Base-by-base conservation (phyloP, 768 basidiomycete genomes). In the Leccinum subtestaceum region DNA sequence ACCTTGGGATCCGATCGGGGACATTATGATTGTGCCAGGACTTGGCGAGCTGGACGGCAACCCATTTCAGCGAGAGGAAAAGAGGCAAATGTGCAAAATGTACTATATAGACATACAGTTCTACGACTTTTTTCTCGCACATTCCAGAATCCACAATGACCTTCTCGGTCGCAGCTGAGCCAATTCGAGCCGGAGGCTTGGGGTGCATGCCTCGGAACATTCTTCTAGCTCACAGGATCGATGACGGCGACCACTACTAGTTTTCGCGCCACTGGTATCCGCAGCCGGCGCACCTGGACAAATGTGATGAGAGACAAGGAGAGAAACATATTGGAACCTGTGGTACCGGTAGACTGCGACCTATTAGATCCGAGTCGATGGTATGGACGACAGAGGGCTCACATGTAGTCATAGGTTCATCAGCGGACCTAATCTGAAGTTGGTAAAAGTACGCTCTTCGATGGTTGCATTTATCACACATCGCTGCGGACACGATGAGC, bases 21-120 rank as follows among this genome's bases (percentile, higher is more conserved):
- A 98, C 95, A 92, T 94, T 94, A 81, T 94, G 93, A 80, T 96
- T 95, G 83, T 96, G 96, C 72, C 93, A 79, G 55, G 88, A 91
- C 78, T 94, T 95, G 59, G 92, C 91, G 89, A 78, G 95, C 93
- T 64, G 95, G 94, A 83, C 94, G 92, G 76, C 94, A 93, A 84
- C 95, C 95, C 95, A 97, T 97, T 53, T 64, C 60, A 53, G 51
- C n/a, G 34, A 36, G 34, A 34, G 34, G 34, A 6, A 36, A 36
- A 36, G 34, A 13, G 34, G 34, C 13, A 36, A 36, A 36, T 36
- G 32, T 34, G 34, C 34, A 36, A 36, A 36, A 15, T 36, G 2
- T 6, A 15, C 34, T 36, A 15, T 15, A 15, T 36, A 36, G 12
- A 36, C 34, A 36, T 15, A 13, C 34, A 36, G 5, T 36, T 15